phyloP scores from a whole-genome alignment of 306 rosid species.

The Cucumis sativus region Cucumber_9930_V3 NC_026660.2:700001-700500 shows the following conservation, averaged over 20 bases:
- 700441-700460: constrained; percentile 53
- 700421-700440: background rate
- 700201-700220: background rate
- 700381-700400: background rate
- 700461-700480: constrained; percentile 72
- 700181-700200: background rate
- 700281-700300: background rate
- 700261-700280: background rate
- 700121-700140: background rate
- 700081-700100: too few species aligned
- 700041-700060: constrained; percentile 25
- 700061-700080: background rate
- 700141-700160: background rate
- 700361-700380: background rate
- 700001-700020: constrained; percentile 95
- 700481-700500: constrained; percentile 51
- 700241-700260: background rate
- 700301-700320: background rate
- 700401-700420: background rate
- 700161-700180: background rate
- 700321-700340: background rate
- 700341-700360: background rate
- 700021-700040: constrained; percentile 63
- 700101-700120: background rate
- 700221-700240: background rate